Evolutionary conservation across 2,329 filamentous ascomycete species (phyloP).

Genomic region (Coniosporium tulheliwenetii): DNA sequence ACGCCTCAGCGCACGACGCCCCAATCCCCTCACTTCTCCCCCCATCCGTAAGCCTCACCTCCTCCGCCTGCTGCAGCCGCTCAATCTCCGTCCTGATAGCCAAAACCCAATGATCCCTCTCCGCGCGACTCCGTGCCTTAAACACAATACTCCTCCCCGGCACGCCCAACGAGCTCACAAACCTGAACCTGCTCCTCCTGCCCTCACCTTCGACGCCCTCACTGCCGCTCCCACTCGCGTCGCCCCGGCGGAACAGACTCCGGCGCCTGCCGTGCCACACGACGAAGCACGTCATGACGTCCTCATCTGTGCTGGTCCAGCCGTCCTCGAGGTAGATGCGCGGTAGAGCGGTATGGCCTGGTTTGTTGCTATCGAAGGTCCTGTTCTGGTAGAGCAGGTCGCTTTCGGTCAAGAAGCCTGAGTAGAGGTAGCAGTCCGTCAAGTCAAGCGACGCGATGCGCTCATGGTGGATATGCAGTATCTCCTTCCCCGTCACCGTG

Average conservation of each 20-base stretch:
- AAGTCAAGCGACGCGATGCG: conserved; percentile 43
- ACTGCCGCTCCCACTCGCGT: conserved; percentile 2
- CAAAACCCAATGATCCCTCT: conserved; percentile 54
- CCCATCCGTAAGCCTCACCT: conserved; percentile 27
- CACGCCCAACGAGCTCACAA: conserved; percentile 45
- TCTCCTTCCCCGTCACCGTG: conserved; percentile 35
- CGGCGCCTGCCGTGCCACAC: conserved; percentile 46
- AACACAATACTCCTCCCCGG: conserved; percentile 50
- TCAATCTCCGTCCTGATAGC: conserved; percentile 52
- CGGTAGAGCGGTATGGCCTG: conserved; percentile 42
- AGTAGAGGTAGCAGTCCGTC: conserved; percentile 50
- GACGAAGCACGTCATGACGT: conserved; percentile 52
- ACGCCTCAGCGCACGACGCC: not conserved
- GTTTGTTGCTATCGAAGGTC: conserved; percentile 47
- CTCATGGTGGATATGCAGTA: conserved; percentile 46
- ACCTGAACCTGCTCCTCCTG: conserved; percentile 27
- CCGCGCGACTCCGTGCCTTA: conserved; percentile 46
- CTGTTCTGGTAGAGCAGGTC: conserved; percentile 49
- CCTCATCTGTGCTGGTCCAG: conserved; percentile 47
- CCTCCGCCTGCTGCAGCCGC: conserved; percentile 34
- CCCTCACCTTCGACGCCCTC: conserved; percentile 22
- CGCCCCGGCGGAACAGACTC: conserved; percentile 30
- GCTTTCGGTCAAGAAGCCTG: conserved; percentile 43
- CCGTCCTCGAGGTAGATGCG: conserved; percentile 44
- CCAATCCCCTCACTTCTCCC: not conserved